phyloP scores from a whole-genome alignment of 2,329 filamentous ascomycete species.

The Talaromyces marneffei region DNA sequence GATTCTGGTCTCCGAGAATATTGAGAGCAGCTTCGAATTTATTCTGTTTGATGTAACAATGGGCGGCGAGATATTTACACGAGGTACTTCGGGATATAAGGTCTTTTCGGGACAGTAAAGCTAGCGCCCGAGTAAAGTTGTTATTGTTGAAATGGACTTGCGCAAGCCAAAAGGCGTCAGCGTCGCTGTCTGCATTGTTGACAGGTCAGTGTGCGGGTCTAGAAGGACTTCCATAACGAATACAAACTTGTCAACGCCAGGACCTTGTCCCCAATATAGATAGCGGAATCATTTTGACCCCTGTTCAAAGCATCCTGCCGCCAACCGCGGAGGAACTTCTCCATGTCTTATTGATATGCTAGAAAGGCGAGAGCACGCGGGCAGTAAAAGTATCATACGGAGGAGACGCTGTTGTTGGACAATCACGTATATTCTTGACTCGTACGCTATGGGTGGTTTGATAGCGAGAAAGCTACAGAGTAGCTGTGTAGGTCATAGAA shows the following conservation, averaged over 20 bases:
- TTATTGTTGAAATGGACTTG: constrained; percentile 94
- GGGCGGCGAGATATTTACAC: constrained; percentile 85
- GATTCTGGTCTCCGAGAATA: constrained; percentile 86
- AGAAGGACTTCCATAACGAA: background rate
- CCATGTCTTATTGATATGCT: constrained; percentile 53
- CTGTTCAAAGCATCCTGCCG: constrained; percentile 91
- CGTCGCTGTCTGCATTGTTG: constrained; percentile 65
- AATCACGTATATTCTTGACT: background rate
- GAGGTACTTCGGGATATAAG: constrained; percentile 74
- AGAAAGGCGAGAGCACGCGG: background rate
- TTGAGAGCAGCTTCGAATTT: constrained; percentile 82
- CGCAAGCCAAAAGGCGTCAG: constrained; percentile 96
- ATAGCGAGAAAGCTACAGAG: background rate
- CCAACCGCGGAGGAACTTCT: constrained; percentile 90
- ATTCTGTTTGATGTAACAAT: constrained; percentile 89
- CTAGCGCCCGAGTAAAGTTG: constrained; percentile 87
- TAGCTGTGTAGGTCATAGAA: background rate
- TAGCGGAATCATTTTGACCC: constrained; percentile 91
- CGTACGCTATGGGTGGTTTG: background rate
- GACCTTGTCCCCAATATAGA: constrained; percentile 96
- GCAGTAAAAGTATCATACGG: constrained; percentile 1
- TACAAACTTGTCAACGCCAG: constrained; percentile 80
- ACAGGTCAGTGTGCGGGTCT: constrained; percentile 9
- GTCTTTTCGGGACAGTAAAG: constrained; percentile 77
- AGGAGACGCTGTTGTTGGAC: background rate